A percentile compares a stretch with the other conserved stretches of the same genome.
Evolutionary conservation across 2,329 filamentous ascomycete species (phyloP).

Genomic region (Xylariaceae sp.): DNA sequence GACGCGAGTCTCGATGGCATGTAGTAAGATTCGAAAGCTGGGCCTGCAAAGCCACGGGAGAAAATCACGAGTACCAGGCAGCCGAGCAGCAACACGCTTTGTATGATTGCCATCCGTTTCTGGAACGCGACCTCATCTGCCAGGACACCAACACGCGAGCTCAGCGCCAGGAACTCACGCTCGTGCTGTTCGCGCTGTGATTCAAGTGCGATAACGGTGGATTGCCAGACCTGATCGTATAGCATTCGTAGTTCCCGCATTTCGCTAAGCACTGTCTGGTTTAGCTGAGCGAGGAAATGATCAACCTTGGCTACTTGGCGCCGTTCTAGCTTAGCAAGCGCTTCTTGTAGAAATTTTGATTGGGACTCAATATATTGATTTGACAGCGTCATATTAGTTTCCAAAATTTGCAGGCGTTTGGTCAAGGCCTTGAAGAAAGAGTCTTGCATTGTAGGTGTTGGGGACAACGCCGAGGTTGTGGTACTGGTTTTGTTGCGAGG

Average conservation of each 20-base stretch:
- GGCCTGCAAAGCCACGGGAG: constrained; percentile 46
- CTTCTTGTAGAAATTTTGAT: constrained; percentile 83
- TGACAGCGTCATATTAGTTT: constrained; percentile 88
- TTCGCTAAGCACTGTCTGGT: constrained; percentile 80
- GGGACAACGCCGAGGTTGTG: constrained; percentile 42
- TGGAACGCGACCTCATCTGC: constrained; percentile 88
- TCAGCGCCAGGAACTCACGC: constrained; percentile 79
- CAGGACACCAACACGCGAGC: constrained; percentile 75
- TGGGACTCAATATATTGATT: constrained; percentile 97
- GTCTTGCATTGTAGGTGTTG: constrained; percentile 86
- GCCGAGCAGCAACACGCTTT: constrained; percentile 80
- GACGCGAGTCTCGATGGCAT: constrained; percentile 26
- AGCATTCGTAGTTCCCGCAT: constrained; percentile 74
- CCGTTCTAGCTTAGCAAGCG: constrained; percentile 82
- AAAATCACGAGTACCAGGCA: constrained; percentile 89
- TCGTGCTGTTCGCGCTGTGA: constrained; percentile 82
- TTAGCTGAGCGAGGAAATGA: constrained; percentile 79
- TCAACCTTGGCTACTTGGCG: constrained; percentile 82
- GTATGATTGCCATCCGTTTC: constrained; percentile 91
- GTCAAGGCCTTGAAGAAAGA: constrained; percentile 97
- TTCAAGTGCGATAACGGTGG: constrained; percentile 87
- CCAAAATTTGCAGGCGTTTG: constrained; percentile 86
- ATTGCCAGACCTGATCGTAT: constrained; percentile 97
- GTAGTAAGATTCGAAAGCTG: constrained; percentile 30
- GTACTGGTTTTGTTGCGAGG: constrained; percentile 39